Evolutionary conservation across 2,329 filamentous ascomycete species (phyloP).

Genomic region (Colletotrichum tanaceti): DNA sequence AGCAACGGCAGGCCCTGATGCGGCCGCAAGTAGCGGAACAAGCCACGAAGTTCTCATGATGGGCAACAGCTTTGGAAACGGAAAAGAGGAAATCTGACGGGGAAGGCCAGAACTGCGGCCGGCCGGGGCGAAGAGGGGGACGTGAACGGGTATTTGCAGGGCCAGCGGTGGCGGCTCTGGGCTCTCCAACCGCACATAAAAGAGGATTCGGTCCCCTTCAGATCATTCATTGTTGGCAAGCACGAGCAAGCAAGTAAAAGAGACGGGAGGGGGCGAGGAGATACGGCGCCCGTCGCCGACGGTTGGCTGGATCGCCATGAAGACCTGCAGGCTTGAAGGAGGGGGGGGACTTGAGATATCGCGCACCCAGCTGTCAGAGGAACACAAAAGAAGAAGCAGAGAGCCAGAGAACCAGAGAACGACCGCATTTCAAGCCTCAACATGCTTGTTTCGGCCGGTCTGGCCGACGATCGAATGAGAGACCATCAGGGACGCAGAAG

Average conservation of each 20-base stretch:
- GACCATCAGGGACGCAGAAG: constrained; percentile 19
- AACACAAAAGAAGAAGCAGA: too few species aligned
- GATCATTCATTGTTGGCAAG: not conserved
- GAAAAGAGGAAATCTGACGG: not conserved
- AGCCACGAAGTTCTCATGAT: constrained; percentile 1
- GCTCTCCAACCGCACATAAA: not conserved
- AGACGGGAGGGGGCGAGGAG: not conserved
- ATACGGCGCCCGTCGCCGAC: not conserved
- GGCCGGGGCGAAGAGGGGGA: not conserved
- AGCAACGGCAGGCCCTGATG: not conserved
- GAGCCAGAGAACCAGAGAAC: not conserved
- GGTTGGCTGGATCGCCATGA: constrained; percentile 1
- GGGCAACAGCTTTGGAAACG: not conserved
- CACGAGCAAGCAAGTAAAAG: not conserved
- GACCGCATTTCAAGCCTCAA: constrained; percentile 9
- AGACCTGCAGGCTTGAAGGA: not conserved
- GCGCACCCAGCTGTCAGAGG: too few species aligned
- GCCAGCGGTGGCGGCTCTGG: not conserved
- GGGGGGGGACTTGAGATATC: too few species aligned
- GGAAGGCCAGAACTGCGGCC: constrained; percentile 13
- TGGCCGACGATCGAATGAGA: constrained; percentile 13
- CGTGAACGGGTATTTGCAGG: constrained; percentile 29
- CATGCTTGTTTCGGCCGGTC: constrained; percentile 32
- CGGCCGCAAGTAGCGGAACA: constrained; percentile 2
- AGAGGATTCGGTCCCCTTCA: accelerated